Percentiles rank a stretch among this genome's conserved stretches.
phyloP scores from a whole-genome alignment of 768 basidiomycete species.

The Mycena vulgaris region DNA sequence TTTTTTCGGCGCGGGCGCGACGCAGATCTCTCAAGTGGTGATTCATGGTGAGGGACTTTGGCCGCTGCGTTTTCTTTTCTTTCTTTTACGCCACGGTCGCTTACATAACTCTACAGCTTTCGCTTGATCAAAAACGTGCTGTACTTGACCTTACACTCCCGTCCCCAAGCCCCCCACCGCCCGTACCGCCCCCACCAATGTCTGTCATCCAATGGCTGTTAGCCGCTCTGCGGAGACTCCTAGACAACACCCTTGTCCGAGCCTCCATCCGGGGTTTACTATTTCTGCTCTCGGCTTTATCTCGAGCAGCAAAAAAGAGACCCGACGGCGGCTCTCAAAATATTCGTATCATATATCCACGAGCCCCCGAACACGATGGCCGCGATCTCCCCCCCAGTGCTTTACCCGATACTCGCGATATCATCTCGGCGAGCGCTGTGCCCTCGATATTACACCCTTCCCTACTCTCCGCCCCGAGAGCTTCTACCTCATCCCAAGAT shows the following conservation, averaged over 20 bases:
- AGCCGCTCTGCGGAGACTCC: conserved; percentile 13
- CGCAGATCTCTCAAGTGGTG: too few relatives aligned
- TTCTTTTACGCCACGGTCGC: too few relatives aligned
- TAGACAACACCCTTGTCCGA: conserved; percentile 11
- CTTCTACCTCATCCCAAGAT: conserved; percentile 45
- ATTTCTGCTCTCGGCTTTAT: conserved; percentile 19
- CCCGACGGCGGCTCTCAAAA: conserved; percentile 6
- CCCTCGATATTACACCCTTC: conserved; percentile 44
- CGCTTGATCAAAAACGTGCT: background rate
- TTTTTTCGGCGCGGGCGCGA: too few relatives aligned
- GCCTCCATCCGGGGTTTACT: conserved; percentile 24
- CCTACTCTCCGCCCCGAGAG: conserved; percentile 34
- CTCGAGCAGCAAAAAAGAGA: conserved; percentile 8
- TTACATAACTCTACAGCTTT: background rate
- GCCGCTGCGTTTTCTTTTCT: too few relatives aligned
- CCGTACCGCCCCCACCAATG: conserved; percentile 20
- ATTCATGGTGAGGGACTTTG: too few relatives aligned
- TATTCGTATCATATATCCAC: conserved; percentile 20
- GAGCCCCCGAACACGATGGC: background rate
- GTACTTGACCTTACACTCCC: background rate
- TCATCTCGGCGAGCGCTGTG: conserved; percentile 35
- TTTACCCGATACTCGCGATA: background rate
- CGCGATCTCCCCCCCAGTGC: background rate
- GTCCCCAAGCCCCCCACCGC: background rate
- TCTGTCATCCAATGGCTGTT: conserved; percentile 18